Evolutionary conservation across 2,329 filamentous ascomycete genomes (phyloP).

Genomic region (Fusarium sulawesiense): DNA sequence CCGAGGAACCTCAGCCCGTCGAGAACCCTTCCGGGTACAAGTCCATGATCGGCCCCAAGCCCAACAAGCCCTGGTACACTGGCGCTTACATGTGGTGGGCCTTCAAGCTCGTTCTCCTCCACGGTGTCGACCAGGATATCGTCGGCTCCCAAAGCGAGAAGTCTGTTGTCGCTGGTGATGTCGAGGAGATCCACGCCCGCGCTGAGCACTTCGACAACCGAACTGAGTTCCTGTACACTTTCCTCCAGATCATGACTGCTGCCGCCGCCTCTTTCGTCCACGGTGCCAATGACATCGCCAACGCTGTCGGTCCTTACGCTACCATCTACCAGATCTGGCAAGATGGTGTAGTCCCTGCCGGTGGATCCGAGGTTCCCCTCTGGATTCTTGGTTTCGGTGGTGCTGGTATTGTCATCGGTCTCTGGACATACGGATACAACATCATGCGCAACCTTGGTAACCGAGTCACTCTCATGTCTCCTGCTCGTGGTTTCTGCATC

Average conservation of each 20-base stretch:
- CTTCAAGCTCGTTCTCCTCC: conserved; percentile 59
- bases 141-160: conserved; percentile 52
- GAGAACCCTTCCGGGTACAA: conserved; percentile 49
- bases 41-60: conserved; percentile 54
- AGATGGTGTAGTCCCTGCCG: conserved; percentile 56
- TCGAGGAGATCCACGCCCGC: conserved; percentile 66
- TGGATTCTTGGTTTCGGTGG: conserved; percentile 71
- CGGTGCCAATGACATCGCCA: conserved; percentile 74
- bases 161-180: conserved; percentile 61
- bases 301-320: conserved; percentile 71
- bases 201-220: conserved; percentile 71
- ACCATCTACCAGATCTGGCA: conserved; percentile 71
- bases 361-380: conserved; percentile 63
- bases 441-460: conserved; percentile 74
- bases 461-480: conserved; percentile 71
- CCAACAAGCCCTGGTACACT: conserved; percentile 57
- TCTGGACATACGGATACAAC: conserved; percentile 72
- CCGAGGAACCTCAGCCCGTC: conserved; percentile 66
- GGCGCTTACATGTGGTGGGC: conserved; percentile 58
- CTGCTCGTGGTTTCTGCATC: conserved; percentile 69
- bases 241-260: conserved; percentile 70
- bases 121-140: conserved; percentile 60
- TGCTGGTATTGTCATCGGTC: conserved; percentile 63
- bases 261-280: conserved; percentile 73
- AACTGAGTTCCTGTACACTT: conserved; percentile 70